A percentile compares a stretch with the other conserved stretches of the same genome.
These are phyloP conservation scores for Peniophora sp. DNA, from an alignment of 1,284 basidiomycete genomes.

Conservation along the genomic window DNA sequence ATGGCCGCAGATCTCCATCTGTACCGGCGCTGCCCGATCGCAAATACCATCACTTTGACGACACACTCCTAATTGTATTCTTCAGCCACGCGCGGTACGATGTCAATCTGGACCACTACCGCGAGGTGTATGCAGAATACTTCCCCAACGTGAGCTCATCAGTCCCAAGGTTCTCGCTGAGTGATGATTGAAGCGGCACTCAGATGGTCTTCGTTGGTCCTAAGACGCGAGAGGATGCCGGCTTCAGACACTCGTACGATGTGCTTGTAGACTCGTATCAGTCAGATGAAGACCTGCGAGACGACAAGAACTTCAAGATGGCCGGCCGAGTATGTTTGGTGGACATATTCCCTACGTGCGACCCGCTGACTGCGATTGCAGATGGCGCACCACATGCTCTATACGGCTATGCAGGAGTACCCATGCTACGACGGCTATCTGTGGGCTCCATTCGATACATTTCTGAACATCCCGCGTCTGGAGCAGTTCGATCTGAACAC, in stretches of 20 bases:
- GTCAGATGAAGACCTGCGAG: conserved; percentile 30
- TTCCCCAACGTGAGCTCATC: conserved; percentile 37
- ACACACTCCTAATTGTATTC: conserved; percentile 39
- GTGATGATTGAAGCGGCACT: background rate
- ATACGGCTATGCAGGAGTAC: conserved; percentile 34
- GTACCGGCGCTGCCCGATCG: conserved; percentile 12
- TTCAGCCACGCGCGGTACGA: conserved; percentile 43
- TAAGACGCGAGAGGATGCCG: conserved; percentile 37
- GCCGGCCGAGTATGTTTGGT: conserved; percentile 30
- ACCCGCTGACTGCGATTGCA: conserved; percentile 8
- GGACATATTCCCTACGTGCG: background rate
- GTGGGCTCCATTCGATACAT: conserved; percentile 43
- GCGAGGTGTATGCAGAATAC: conserved; percentile 36
- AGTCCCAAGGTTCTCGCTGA: background rate
- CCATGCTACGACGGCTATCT: conserved; percentile 43
- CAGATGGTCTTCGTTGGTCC: conserved; percentile 45
- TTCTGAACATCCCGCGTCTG: conserved; percentile 41
- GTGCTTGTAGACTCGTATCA: conserved; percentile 40
- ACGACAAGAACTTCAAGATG: conserved; percentile 32
- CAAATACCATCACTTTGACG: conserved; percentile 29
- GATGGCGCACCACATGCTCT: conserved; percentile 49
- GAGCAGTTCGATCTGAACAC: conserved; percentile 34
- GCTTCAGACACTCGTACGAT: conserved; percentile 40
- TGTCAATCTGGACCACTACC: conserved; percentile 36
- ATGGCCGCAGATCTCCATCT: conserved; percentile 13